phyloP scores from a whole-genome alignment of 1,284 basidiomycete species.

The Salmacisia buchloeana region DNA sequence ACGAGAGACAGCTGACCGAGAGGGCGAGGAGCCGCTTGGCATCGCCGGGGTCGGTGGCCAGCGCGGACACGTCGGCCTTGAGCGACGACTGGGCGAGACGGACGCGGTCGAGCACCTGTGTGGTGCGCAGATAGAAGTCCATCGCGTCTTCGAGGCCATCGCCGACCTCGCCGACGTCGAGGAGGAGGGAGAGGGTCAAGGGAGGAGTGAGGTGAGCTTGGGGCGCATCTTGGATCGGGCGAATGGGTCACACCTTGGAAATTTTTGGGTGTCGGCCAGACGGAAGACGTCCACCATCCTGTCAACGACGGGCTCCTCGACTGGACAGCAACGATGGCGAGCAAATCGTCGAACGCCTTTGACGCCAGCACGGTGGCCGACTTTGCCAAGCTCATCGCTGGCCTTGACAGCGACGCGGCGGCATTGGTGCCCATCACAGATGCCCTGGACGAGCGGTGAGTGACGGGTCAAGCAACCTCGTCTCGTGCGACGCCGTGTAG shows the following conservation, averaged over 20 bases:
- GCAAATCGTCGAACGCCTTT: neutral
- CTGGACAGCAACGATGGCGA: neutral
- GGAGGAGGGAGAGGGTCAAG: neutral
- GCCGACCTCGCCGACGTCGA: too few species aligned
- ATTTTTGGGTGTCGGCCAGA: too few species aligned
- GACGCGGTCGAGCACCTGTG: conserved; percentile 29
- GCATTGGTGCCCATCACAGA: neutral
- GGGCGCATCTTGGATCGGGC: too few species aligned
- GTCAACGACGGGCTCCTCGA: too few species aligned
- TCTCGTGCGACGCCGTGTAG: too few species aligned
- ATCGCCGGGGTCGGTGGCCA: conserved; percentile 15
- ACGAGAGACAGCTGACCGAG: conserved; percentile 36
- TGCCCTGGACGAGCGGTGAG: neutral
- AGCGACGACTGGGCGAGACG: conserved; percentile 33
- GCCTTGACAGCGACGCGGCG: neutral
- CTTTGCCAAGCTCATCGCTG: neutral
- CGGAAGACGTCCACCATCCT: too few species aligned
- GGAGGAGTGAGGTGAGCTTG: neutral
- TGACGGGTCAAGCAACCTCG: neutral
- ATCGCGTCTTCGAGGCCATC: neutral
- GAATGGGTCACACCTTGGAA: too few species aligned
- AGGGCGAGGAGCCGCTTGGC: conserved; percentile 37
- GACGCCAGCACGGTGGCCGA: neutral
- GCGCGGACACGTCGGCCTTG: conserved; percentile 26
- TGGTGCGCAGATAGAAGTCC: conserved; percentile 42